Conservation (phyloP, 225 moss, liverwort and hornwort genomes). For the Physcomitrellopsis africana region DNA sequence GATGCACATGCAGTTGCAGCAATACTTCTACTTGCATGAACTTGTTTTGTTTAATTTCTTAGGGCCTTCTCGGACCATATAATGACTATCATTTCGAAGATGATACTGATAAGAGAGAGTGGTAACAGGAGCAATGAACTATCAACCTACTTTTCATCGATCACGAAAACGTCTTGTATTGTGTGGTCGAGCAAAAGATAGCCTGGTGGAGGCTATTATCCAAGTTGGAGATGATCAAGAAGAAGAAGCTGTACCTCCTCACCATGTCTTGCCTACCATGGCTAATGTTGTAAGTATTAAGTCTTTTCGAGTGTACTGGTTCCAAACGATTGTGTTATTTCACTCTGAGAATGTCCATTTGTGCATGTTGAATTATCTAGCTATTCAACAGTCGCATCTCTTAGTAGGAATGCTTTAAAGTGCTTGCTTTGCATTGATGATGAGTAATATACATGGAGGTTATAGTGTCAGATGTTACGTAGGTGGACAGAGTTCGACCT, state of each 20-base stretch:
- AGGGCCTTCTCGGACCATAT: conserved; percentile 8
- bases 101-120: conserved; percentile 32
- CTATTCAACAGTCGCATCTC: conserved; percentile 9
- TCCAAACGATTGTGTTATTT: conserved; percentile 21
- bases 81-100: not conserved
- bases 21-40: conserved; percentile 19
- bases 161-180: conserved; percentile 84
- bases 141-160: conserved; percentile 53
- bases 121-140: conserved; percentile 62
- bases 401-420: not conserved
- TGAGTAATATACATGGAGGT: too few relatives aligned
- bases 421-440: not conserved
- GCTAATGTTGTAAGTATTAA: conserved; percentile 81
- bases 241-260: conserved; percentile 78
- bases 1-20: not conserved
- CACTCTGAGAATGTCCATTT: conserved; percentile 18
- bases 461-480: too few relatives aligned
- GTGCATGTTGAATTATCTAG: conserved; percentile 15
- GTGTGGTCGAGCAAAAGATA: conserved; percentile 93
- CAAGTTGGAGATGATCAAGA: conserved; percentile 97
- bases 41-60: conserved; percentile 22
- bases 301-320: conserved; percentile 12
- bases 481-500: too few relatives aligned
- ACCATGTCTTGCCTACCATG: conserved; percentile 90
- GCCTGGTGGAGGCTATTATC: conserved; percentile 88